A percentile compares a stretch with the other conserved stretches of the same genome.
Evolutionary conservation across 306 rosid genomes (phyloP).

Genomic region (cucumber (Cucumis sativus)): DNA sequence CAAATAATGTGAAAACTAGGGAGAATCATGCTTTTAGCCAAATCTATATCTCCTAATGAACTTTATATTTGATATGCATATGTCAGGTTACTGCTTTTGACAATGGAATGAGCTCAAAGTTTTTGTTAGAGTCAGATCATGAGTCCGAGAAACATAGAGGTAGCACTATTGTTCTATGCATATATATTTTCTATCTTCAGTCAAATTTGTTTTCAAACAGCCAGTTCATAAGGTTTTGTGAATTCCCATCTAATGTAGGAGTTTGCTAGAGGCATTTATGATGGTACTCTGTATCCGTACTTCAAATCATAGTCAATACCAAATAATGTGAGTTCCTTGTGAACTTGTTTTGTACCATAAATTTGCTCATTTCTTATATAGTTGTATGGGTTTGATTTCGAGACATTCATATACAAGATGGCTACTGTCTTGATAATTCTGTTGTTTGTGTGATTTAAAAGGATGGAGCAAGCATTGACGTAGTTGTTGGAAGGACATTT

Average conservation of each 20-base stretch:
- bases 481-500: constrained; percentile 64
- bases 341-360: background rate
- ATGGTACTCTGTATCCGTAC: constrained; percentile 52
- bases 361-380: background rate
- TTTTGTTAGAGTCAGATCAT: constrained; percentile 58
- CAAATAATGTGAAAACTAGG: background rate
- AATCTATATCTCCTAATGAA: background rate
- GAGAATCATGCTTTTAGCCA: background rate
- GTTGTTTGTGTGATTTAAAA: constrained; percentile 3
- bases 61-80: background rate
- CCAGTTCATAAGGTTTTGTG: constrained; percentile 11
- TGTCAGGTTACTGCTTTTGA: constrained; percentile 74
- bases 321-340: constrained; percentile 50
- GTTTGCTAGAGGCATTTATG: constrained; percentile 51
- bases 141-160: constrained; percentile 59
- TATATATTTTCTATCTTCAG: background rate
- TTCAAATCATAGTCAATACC: constrained; percentile 84
- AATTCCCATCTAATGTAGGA: constrained; percentile 38
- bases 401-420: background rate
- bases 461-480: constrained; percentile 45
- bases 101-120: constrained; percentile 57
- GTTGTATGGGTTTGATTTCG: background rate
- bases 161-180: constrained; percentile 15
- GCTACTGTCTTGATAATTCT: background rate
- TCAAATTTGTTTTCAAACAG: background rate